Conservation (phyloP, 75 land plant species). For the Picea sitchensis region DNA sequence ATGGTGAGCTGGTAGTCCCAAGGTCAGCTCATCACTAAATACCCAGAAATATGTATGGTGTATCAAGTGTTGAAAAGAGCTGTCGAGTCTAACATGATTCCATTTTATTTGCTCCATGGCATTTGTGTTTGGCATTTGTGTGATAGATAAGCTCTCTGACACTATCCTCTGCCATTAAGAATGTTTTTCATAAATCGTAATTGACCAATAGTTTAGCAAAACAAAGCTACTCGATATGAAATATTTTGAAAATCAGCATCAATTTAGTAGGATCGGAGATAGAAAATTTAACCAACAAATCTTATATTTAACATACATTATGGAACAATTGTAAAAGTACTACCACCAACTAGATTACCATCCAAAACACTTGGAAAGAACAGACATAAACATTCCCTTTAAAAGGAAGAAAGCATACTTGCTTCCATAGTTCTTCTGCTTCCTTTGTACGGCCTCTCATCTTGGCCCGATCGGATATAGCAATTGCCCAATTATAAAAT, state of each 20-base stretch:
- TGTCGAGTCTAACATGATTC: too few species aligned
- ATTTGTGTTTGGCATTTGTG: too few species aligned
- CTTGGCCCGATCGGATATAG: conserved; percentile 22
- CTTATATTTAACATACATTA: not conserved
- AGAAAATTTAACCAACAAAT: not conserved
- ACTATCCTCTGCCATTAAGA: too few species aligned
- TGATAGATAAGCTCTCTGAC: too few species aligned
- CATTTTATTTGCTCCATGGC: too few species aligned
- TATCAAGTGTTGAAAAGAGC: too few species aligned
- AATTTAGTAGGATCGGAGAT: not conserved
- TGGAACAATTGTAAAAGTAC: not conserved
- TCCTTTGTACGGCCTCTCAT: conserved; percentile 97
- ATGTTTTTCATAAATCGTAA: too few species aligned
- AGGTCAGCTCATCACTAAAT: too few species aligned
- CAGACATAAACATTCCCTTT: not conserved
- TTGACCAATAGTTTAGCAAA: too few species aligned
- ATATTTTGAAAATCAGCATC: not conserved
- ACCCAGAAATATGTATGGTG: too few species aligned
- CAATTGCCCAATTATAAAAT: conserved; percentile 98
- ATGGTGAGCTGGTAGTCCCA: too few species aligned
- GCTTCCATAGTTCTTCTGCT: conserved; percentile 97
- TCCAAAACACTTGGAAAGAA: not conserved
- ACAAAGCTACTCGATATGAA: not conserved
- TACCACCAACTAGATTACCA: not conserved
- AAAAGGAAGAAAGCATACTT: conserved; percentile 39